phyloP scores from a whole-genome alignment of 2,329 filamentous ascomycete species.

The Pseudogymnoascus sp. region DNA sequence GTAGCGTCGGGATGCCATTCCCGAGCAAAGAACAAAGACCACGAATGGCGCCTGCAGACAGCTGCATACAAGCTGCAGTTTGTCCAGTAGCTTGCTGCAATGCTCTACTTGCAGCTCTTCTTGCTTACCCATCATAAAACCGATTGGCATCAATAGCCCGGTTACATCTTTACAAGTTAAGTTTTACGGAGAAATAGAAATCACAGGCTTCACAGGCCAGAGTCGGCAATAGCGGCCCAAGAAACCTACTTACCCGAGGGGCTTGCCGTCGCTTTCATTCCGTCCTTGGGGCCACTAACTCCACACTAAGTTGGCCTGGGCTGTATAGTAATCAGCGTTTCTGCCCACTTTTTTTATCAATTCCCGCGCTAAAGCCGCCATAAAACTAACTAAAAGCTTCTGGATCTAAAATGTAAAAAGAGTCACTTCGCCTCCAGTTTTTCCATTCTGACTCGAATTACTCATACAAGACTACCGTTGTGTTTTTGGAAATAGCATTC shows the following conservation, averaged over 20 bases:
- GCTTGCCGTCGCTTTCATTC: background rate
- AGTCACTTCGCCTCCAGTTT: background rate
- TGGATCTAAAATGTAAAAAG: constrained; percentile 3
- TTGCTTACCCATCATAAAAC: background rate
- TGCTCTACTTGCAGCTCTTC: background rate
- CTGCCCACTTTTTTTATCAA: background rate
- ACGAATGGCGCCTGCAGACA: background rate
- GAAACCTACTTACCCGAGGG: background rate
- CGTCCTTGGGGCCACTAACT: background rate
- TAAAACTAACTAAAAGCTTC: background rate
- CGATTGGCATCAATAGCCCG: background rate
- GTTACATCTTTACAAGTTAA: background rate
- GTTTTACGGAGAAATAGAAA: background rate
- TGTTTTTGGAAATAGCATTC: background rate
- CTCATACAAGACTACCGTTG: background rate
- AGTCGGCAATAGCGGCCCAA: background rate
- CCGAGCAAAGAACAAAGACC: background rate
- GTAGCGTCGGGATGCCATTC: background rate
- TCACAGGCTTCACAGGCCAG: background rate
- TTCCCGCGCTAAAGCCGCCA: background rate
- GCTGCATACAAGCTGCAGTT: background rate
- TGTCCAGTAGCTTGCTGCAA: background rate
- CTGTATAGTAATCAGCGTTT: background rate
- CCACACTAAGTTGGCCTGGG: background rate
- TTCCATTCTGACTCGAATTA: background rate